Base-by-base conservation (phyloP, 2,329 filamentous ascomycete genomes). In the Colletotrichum navitas region DNA sequence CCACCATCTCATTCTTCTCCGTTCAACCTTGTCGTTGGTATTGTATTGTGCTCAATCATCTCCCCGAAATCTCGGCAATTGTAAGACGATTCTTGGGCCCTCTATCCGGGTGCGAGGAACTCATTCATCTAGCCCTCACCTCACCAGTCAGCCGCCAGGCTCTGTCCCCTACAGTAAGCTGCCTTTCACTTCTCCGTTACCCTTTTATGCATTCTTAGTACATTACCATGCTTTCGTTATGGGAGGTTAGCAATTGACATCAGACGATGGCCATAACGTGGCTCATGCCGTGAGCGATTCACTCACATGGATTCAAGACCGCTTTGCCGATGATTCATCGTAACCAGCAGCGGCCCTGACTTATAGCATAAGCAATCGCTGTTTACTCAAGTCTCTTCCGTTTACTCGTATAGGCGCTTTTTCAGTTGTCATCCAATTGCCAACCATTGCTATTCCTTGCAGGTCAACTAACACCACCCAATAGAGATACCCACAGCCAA, bases 1-100 rank as follows among this genome's bases (percentile, higher is more conserved):
- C 14, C 18, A n/a, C 14, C 45, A 71, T 71, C 68, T 71, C 41
- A 71, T 68, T 47, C 14, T 61, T 29, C 7, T 16, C 12, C 58
- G 41, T 47, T 12, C 14, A 49, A 16, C 18, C 14, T 34, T 56
- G 21, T 58, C 51, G 26, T 32, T 54, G 16, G 7, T 55, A 26
- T 51, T 54, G 64, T 52, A 56, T 71, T 58, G 26, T 45, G 32
- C 34, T 71, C 68, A 68, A 43, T 39, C 52, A 24, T 45, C 5
- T 21, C 45, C 18, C 29, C 24, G 16, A 58, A 39, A 29, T 11
- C 18, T 16, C 14, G 41, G 24, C 29, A 32, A 32, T 71, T 54
- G 59, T 71, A 45, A 71, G 65, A 68, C 51, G 10, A 55, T 24
- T 36, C 6, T 45, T 14, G 16, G 49, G 16, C 63, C 54, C 29